Evolutionary conservation across 306 rosid species (phyloP).

Genomic region (Vigna hirtella): DNA sequence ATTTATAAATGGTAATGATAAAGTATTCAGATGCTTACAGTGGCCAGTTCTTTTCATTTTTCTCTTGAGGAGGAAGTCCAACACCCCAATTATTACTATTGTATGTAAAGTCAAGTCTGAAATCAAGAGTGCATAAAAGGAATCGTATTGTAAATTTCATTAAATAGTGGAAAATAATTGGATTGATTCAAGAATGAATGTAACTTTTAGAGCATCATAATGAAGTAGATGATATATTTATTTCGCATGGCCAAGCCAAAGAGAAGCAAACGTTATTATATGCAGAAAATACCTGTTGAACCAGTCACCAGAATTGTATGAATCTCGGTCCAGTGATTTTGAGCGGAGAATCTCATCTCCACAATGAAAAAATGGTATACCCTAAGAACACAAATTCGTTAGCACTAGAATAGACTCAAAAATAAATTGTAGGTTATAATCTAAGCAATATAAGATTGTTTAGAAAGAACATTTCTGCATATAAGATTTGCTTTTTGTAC

Average conservation of each 20-base stretch:
- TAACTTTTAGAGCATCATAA: constrained; percentile 20
- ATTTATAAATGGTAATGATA: constrained; percentile 15
- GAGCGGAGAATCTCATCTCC: constrained; percentile 94
- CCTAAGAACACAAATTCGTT: constrained; percentile 57
- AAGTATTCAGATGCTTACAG: constrained; percentile 62
- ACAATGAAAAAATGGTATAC: constrained; percentile 88
- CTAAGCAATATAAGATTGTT: too few species aligned
- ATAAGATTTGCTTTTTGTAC: neutral
- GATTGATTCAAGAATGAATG: neutral
- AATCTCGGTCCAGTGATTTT: constrained; percentile 95
- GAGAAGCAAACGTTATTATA: constrained; percentile 5
- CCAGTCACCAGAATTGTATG: constrained; percentile 98
- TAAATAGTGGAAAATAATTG: constrained; percentile 31
- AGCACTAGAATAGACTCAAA: constrained; percentile 34
- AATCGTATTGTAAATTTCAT: constrained; percentile 30
- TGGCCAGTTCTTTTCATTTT: constrained; percentile 86
- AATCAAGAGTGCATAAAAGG: constrained; percentile 36
- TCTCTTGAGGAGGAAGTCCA: constrained; percentile 90
- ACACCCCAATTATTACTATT: constrained; percentile 90
- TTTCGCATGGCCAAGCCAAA: constrained; percentile 34
- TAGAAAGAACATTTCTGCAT: neutral
- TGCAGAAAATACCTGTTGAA: constrained; percentile 70
- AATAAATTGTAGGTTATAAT: constrained; percentile 2
- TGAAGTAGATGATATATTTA: constrained; percentile 21
- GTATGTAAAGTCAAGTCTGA: constrained; percentile 89